These are phyloP conservation scores for Tetratostichococcus sp. DNA, from an alignment of 139 green algal species.

Conservation along the genomic window DNA sequence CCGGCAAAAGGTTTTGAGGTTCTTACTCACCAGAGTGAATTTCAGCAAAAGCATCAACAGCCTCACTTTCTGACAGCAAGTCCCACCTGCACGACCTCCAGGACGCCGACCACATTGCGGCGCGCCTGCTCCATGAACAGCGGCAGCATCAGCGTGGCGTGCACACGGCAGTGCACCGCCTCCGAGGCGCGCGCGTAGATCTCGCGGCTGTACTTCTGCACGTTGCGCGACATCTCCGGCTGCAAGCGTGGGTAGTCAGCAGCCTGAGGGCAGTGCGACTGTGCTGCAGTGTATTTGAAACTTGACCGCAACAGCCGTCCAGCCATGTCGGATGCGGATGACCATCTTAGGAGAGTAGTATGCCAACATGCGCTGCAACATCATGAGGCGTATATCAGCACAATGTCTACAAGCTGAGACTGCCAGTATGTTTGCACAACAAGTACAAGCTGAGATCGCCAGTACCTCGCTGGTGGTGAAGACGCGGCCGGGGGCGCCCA, in stretches of 20 bases:
- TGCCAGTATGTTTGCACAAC: neutral
- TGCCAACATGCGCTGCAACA: too few relatives aligned
- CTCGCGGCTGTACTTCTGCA: conserved; percentile 43
- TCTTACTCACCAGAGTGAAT: too few relatives aligned
- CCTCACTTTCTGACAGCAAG: neutral
- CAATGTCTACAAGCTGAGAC: neutral
- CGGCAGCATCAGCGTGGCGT: conserved; percentile 46
- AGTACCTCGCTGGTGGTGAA: conserved; percentile 38
- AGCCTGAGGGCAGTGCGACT: too few relatives aligned
- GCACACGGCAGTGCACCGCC: conserved; percentile 45
- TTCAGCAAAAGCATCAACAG: neutral
- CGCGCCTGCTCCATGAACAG: conserved; percentile 26
- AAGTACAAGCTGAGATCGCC: neutral
- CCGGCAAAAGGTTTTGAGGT: too few relatives aligned
- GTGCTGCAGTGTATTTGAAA: too few relatives aligned
- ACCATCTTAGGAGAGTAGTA: too few relatives aligned
- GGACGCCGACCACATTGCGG: conserved; percentile 17
- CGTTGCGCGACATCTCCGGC: conserved; percentile 55
- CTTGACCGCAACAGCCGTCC: too few relatives aligned
- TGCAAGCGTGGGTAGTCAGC: conserved; percentile 11
- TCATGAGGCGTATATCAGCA: too few relatives aligned
- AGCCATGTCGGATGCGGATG: too few relatives aligned
- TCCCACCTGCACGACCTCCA: conserved; percentile 35
- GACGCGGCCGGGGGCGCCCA: conserved; percentile 44
- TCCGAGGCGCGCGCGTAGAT: conserved; percentile 39